A percentile compares a stretch with the other conserved stretches of the same genome.
Evolutionary conservation across 78 protist genomes (phyloP).

Genomic region (Monocercomonoides exilis): DNA sequence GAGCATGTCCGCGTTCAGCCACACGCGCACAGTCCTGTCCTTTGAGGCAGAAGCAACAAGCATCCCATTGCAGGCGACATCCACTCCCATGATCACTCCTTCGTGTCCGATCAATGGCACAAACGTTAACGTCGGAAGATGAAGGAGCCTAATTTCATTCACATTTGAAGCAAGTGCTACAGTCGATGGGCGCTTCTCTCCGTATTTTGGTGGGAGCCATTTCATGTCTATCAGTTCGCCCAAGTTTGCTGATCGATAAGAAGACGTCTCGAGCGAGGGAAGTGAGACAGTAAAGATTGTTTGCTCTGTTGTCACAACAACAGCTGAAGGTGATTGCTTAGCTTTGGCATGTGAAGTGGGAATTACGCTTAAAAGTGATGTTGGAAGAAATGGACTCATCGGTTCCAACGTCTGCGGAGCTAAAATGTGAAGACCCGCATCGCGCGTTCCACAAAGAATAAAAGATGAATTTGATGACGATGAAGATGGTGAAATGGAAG

Average conservation of each 20-base stretch:
- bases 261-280: background rate
- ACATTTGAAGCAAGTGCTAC: background rate
- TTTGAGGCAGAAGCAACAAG: constrained; percentile 39
- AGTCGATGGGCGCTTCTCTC: background rate
- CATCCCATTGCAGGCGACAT: constrained; percentile 38
- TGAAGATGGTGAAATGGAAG: too few relatives aligned
- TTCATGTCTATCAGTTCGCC: background rate
- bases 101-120: constrained; percentile 29
- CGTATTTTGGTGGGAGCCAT: background rate
- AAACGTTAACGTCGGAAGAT: background rate
- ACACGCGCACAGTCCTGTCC: constrained; percentile 28
- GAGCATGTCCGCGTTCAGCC: too few relatives aligned
- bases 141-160: background rate
- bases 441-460: background rate
- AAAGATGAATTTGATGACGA: background rate
- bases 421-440: background rate
- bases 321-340: background rate
- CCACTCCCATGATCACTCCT: constrained; percentile 55
- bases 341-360: too few relatives aligned
- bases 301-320: background rate
- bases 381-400: too few relatives aligned
- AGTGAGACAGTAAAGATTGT: background rate
- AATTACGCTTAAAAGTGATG: background rate
- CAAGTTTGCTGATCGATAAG: background rate
- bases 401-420: background rate